phyloP scores from a whole-genome alignment of 257 asterid species.

The Nicotiana sylvestris region DNA sequence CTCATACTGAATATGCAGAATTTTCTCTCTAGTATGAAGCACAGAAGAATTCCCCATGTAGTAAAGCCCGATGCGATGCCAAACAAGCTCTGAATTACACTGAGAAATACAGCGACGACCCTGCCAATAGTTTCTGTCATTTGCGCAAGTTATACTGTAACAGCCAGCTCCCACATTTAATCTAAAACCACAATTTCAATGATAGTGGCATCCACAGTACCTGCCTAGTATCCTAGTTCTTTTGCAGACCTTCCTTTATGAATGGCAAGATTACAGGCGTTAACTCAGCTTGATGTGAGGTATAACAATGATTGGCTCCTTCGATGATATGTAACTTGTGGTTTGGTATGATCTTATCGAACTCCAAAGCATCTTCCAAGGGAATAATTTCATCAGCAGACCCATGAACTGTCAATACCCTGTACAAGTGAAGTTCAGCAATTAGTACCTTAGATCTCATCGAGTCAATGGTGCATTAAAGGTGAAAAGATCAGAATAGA shows the following conservation, averaged over 20 bases:
- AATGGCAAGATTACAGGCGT: slow-evolving; percentile 37
- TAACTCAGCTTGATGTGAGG: slow-evolving; percentile 53
- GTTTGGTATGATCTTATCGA: slow-evolving; percentile 53
- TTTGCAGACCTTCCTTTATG: slow-evolving; percentile 43
- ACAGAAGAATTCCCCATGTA: neutral
- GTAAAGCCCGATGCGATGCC: neutral
- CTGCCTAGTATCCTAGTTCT: slow-evolving; percentile 15
- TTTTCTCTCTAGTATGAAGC: neutral
- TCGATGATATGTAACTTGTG: slow-evolving; percentile 46
- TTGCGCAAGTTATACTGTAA: neutral
- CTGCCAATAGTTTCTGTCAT: slow-evolving; percentile 1
- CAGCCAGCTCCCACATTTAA: neutral
- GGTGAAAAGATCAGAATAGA: slow-evolving; percentile 2
- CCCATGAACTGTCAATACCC: slow-evolving; percentile 75
- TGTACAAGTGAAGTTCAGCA: slow-evolving; percentile 15
- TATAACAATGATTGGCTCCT: slow-evolving; percentile 55
- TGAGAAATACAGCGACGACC: neutral
- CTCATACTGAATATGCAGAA: neutral
- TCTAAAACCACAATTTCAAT: neutral
- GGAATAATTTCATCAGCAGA: slow-evolving; percentile 54
- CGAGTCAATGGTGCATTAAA: neutral
- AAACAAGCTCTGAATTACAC: neutral
- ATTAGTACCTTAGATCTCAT: neutral
- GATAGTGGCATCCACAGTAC: neutral
- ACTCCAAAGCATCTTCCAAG: slow-evolving; percentile 56